These are phyloP conservation scores for Zygosaccharomyces siamensis DNA, from an alignment of 805 yeast species.

Conservation along the genomic window DNA sequence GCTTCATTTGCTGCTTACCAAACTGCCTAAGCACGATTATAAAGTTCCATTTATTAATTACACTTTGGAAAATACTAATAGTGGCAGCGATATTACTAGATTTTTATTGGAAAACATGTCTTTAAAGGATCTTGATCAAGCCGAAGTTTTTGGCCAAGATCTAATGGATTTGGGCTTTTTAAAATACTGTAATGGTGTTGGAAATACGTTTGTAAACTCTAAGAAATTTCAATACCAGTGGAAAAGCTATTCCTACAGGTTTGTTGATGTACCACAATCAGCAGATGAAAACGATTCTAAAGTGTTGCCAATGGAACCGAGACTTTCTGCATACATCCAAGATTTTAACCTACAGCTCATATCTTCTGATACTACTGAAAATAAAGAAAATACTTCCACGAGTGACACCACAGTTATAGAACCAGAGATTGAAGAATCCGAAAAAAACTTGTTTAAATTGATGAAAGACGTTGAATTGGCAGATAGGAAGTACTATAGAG, in stretches of 20 bases:
- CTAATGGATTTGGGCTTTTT: constrained; percentile 57
- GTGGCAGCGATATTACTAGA: constrained; percentile 33
- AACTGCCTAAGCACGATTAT: constrained; percentile 50
- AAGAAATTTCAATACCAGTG: constrained; percentile 75
- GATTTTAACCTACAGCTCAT: constrained; percentile 16
- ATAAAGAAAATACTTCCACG: constrained; percentile 1
- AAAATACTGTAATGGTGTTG: constrained; percentile 50
- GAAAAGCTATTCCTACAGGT: constrained; percentile 62
- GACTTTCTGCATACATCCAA: constrained; percentile 14
- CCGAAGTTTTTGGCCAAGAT: constrained; percentile 73
- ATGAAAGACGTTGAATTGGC: constrained; percentile 52
- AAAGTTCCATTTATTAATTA: constrained; percentile 55
- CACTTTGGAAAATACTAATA: constrained; percentile 31
- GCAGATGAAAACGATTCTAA: constrained; percentile 12
- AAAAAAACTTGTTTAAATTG: constrained; percentile 47
- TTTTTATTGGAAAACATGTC: constrained; percentile 29
- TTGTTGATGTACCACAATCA: constrained; percentile 39
- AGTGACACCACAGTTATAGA: constrained; percentile 9
- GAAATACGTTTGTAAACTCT: constrained; percentile 70
- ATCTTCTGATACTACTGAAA: constrained; percentile 1
- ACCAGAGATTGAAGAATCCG: constrained; percentile 30
- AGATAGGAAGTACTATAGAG: constrained; percentile 51
- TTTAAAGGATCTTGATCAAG: constrained; percentile 44
- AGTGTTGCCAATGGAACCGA: constrained; percentile 12
- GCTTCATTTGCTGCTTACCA: constrained; percentile 40